These are phyloP conservation scores for Malus hybrid DNA, from an alignment of 331 rosid genomes.

Conservation along the genomic window DNA sequence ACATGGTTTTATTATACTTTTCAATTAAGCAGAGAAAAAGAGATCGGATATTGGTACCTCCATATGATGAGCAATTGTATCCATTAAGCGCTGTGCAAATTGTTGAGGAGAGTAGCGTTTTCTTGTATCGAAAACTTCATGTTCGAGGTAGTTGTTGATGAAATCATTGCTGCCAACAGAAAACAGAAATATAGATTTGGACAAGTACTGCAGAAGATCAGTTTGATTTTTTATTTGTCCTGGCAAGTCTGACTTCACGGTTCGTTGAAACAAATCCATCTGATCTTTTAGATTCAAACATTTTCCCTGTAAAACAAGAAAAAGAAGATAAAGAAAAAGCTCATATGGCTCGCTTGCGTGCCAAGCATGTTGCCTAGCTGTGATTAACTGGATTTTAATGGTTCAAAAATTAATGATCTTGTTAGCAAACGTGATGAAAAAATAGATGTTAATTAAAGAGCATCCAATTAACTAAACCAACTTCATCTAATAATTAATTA, in stretches of 20 bases:
- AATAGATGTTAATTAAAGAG: not conserved
- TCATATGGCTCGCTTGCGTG: not conserved
- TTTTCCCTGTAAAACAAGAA: slow-evolving; percentile 30
- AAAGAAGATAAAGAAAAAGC: not conserved
- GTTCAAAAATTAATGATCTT: not conserved
- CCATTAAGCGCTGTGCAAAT: slow-evolving; percentile 30
- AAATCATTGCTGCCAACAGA: slow-evolving; percentile 45
- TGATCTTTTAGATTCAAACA: slow-evolving; percentile 41
- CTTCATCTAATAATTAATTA: not conserved
- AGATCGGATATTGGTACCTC: slow-evolving; percentile 15
- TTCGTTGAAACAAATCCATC: slow-evolving; percentile 24
- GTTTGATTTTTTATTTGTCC: not conserved
- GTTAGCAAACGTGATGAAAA: not conserved
- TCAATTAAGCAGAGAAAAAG: not conserved
- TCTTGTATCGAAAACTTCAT: not conserved
- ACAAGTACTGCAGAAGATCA: slow-evolving; percentile 17
- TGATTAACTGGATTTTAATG: not conserved
- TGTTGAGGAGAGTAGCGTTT: slow-evolving; percentile 15
- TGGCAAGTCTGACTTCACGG: slow-evolving; percentile 11
- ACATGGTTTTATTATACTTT: no score
- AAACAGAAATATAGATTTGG: slow-evolving; percentile 32
- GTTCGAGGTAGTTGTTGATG: slow-evolving; percentile 34
- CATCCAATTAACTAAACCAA: not conserved
- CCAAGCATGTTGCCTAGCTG: not conserved
- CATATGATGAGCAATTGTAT: slow-evolving; percentile 11